A percentile compares a stretch with the other conserved stretches of the same genome.
These are phyloP conservation scores for Ganoderma lucidum DNA, from an alignment of 1,284 basidiomycete genomes.

Conservation along the genomic window DNA sequence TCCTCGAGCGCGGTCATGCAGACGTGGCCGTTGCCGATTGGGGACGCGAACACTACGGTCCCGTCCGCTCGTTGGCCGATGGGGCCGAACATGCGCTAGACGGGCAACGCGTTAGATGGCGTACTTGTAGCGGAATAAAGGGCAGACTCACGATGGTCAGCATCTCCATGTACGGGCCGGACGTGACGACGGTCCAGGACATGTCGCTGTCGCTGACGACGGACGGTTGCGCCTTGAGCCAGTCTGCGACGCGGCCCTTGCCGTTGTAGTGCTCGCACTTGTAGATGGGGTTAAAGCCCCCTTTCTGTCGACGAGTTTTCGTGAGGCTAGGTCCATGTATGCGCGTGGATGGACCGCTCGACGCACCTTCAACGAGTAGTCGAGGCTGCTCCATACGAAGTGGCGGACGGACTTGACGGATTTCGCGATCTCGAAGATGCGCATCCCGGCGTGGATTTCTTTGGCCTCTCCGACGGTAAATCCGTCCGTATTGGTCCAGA, in stretches of 20 bases:
- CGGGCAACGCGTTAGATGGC: not conserved
- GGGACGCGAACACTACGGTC: slow-evolving; percentile 39
- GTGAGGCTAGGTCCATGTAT: not conserved
- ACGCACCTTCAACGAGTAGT: slow-evolving; percentile 53
- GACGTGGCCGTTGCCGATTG: slow-evolving; percentile 37
- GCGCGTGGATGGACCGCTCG: slow-evolving; percentile 10
- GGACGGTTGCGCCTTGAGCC: slow-evolving; percentile 50
- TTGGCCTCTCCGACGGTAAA: slow-evolving; percentile 54
- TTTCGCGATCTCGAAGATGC: slow-evolving; percentile 58
- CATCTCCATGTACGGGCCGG: slow-evolving; percentile 58
- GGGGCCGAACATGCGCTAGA: slow-evolving; percentile 48
- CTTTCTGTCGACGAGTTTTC: slow-evolving; percentile 36
- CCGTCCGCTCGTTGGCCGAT: slow-evolving; percentile 41
- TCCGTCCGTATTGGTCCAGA: slow-evolving; percentile 55
- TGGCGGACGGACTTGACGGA: slow-evolving; percentile 49
- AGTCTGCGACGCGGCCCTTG: slow-evolving; percentile 55
- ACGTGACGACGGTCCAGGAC: slow-evolving; percentile 50
- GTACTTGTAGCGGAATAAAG: not conserved
- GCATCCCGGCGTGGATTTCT: slow-evolving; percentile 52
- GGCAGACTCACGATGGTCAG: slow-evolving; percentile 43
- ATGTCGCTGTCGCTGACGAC: slow-evolving; percentile 45
- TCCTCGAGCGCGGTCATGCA: slow-evolving; percentile 44
- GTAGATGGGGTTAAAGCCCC: slow-evolving; percentile 45
- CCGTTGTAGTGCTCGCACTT: slow-evolving; percentile 41
- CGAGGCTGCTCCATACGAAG: slow-evolving; percentile 57